Evolutionary conservation across 345 rosid species (phyloP).

Genomic region (Corchorus capsularis): DNA sequence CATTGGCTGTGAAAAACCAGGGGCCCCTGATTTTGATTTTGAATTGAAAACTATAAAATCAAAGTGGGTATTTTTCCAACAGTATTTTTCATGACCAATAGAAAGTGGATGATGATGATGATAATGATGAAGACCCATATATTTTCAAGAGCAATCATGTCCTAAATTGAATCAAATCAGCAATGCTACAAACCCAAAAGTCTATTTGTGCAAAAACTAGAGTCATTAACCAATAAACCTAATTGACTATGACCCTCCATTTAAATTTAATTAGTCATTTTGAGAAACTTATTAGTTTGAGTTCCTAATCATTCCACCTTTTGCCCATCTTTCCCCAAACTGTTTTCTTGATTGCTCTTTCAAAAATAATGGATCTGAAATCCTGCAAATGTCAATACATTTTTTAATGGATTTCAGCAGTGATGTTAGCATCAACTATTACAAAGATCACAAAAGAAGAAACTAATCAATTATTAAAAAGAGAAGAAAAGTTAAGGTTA

Average conservation of each 20-base stretch:
- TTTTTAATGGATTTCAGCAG: background rate
- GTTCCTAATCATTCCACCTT: conserved; percentile 3
- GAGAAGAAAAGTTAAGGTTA: conserved; percentile 2
- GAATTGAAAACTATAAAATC: conserved; percentile 1
- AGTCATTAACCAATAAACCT: background rate
- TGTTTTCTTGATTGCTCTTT: conserved; percentile 16
- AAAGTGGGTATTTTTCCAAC: background rate
- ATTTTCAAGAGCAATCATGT: background rate
- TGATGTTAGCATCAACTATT: conserved; percentile 19
- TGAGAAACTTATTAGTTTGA: background rate
- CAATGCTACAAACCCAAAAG: background rate
- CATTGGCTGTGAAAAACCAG: background rate
- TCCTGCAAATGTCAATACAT: background rate
- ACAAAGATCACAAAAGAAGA: background rate
- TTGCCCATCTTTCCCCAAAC: conserved; percentile 24
- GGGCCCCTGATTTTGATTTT: conserved; percentile 12
- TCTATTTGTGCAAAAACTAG: background rate
- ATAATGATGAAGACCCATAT: conserved; percentile 2
- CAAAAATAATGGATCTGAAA: conserved; percentile 1
- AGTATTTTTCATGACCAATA: background rate
- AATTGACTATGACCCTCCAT: background rate
- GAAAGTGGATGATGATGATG: conserved; percentile 15
- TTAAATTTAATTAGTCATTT: conserved; percentile 10
- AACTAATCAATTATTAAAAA: background rate
- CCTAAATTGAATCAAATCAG: background rate